Evolutionary conservation across 2,329 filamentous ascomycete species (phyloP).

Genomic region (Cadophora sp.): DNA sequence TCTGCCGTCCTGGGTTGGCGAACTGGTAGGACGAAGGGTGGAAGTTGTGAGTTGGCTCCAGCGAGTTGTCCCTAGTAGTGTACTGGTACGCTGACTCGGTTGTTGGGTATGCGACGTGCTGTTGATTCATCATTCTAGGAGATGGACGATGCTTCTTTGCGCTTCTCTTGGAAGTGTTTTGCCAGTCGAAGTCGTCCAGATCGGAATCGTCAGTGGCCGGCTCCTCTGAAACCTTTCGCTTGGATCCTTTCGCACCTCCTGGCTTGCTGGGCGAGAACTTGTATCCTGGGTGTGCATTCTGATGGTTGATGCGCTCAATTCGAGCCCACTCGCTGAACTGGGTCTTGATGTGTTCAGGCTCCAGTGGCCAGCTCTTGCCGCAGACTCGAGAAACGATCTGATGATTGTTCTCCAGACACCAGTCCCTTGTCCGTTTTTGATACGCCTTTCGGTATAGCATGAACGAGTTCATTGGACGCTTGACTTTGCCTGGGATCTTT

Average conservation of each 20-base stretch:
- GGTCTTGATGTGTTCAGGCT: constrained; percentile 73
- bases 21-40: constrained; percentile 58
- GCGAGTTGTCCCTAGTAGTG: constrained; percentile 41
- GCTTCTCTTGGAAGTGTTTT: constrained; percentile 39
- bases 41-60: constrained; percentile 43
- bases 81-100: constrained; percentile 43
- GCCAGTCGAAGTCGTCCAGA: constrained; percentile 55
- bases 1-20: constrained; percentile 56
- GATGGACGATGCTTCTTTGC: constrained; percentile 33
- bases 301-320: constrained; percentile 84
- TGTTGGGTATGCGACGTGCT: constrained; percentile 39
- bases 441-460: constrained; percentile 97
- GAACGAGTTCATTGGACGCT: constrained; percentile 96
- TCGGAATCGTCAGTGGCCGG: constrained; percentile 51
- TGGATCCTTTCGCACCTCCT: constrained; percentile 50
- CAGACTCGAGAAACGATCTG: constrained; percentile 90
- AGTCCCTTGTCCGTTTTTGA: constrained; percentile 83
- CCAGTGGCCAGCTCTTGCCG: constrained; percentile 84
- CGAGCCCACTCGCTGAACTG: constrained; percentile 81
- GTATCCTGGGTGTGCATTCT: constrained; percentile 85
- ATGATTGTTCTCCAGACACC: constrained; percentile 87
- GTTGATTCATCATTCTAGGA: constrained; percentile 28
- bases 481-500: constrained; percentile 77
- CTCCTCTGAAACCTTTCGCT: constrained; percentile 55
- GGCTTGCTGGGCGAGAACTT: constrained; percentile 90